phyloP scores from a whole-genome alignment of 345 rosid species.

The Eucalyptus viminalis region DNA sequence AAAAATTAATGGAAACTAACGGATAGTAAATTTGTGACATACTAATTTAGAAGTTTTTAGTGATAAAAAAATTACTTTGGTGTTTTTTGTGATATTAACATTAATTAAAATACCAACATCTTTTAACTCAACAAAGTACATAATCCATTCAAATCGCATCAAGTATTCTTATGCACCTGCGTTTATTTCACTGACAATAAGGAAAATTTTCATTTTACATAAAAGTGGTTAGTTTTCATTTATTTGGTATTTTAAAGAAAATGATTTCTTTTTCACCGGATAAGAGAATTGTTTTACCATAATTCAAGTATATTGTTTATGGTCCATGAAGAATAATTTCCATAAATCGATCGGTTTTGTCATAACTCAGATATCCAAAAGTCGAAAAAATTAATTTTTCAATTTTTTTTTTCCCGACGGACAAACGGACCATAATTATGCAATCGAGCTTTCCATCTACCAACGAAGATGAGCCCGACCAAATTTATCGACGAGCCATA shows the following conservation, averaged over 20 bases:
- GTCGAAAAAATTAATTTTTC: too few species aligned
- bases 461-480: neutral
- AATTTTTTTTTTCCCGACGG: too few species aligned
- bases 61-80: accelerated
- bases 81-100: accelerated
- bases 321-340: neutral
- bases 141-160: neutral
- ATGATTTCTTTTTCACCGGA: too few species aligned
- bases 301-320: accelerated
- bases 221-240: too few species aligned
- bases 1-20: too few species aligned
- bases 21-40: accelerated
- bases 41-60: accelerated
- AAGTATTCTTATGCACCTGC: neutral
- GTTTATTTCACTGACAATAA: too few species aligned
- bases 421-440: neutral
- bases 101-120: neutral
- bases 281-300: neutral
- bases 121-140: neutral
- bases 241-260: accelerated
- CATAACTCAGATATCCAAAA: too few species aligned
- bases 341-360: accelerated
- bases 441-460: neutral
- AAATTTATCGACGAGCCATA: neutral
- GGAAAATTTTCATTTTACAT: neutral